phyloP scores from a whole-genome alignment of 2,329 filamentous ascomycete species.

The Aureobasidium pullulans region DNA sequence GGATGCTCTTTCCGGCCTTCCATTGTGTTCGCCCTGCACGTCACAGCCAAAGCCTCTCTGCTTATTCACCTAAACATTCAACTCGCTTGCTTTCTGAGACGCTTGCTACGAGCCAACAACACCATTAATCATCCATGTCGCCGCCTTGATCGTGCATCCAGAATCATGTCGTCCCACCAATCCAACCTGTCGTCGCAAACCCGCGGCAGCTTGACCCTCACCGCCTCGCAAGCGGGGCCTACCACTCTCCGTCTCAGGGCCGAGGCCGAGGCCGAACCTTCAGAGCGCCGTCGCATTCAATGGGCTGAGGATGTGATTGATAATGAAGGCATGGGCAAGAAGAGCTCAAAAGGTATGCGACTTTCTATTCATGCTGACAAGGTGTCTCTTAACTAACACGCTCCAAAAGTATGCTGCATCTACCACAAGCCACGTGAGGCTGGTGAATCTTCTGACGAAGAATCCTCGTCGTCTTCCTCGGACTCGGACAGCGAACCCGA shows the following conservation, averaged over 20 bases:
- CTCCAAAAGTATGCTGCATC: constrained; percentile 82
- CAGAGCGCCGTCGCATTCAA: constrained; percentile 58
- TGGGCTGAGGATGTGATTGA: constrained; percentile 93
- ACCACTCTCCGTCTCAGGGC: constrained; percentile 35
- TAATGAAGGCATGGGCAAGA: constrained; percentile 90
- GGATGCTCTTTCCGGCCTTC: constrained; percentile 5
- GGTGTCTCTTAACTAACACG: not conserved
- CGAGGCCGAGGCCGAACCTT: constrained; percentile 22
- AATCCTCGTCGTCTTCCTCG: constrained; percentile 47
- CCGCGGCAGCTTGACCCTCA: constrained; percentile 27
- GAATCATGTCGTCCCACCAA: constrained; percentile 12
- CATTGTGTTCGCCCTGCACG: constrained; percentile 9
- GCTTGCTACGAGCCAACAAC: not conserved
- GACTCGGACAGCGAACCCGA: constrained; percentile 50
- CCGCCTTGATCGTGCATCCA: not conserved
- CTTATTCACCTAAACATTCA: not conserved
- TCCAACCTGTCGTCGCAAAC: constrained; percentile 12
- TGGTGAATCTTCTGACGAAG: constrained; percentile 69
- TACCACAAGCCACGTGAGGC: constrained; percentile 80
- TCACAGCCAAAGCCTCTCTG: not conserved
- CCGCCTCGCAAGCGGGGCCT: constrained; percentile 21
- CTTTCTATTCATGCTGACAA: not conserved
- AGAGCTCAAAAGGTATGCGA: constrained; percentile 76
- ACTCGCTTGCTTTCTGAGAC: not conserved
- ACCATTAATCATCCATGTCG: not conserved